Conservation (phyloP, 805 yeast genomes). For the Pichia pseudocactophila region DNA sequence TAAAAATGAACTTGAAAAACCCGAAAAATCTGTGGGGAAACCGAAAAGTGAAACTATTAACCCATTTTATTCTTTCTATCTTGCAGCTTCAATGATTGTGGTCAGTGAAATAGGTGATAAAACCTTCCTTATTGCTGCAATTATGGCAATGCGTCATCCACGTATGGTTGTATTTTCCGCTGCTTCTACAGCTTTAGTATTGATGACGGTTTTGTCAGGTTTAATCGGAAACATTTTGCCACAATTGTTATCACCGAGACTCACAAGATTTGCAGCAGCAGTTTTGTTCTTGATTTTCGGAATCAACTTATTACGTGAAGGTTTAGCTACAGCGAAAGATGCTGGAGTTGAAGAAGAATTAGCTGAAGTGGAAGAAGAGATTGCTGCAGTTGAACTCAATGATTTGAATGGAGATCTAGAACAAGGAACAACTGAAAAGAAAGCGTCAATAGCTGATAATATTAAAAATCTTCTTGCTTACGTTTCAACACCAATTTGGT, state of each 20-base stretch:
- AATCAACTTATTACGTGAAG: conserved; percentile 65
- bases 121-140: conserved; percentile 91
- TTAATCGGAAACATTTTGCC: conserved; percentile 89
- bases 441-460: not conserved
- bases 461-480: conserved; percentile 48
- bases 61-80: conserved; percentile 42
- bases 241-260: conserved; percentile 63
- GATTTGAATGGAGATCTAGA: conserved; percentile 48
- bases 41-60: conserved; percentile 4
- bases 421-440: conserved; percentile 31
- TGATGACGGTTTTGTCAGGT: conserved; percentile 91
- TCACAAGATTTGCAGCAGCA: conserved; percentile 79
- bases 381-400: conserved; percentile 54
- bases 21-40: not conserved
- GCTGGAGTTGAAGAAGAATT: conserved; percentile 90
- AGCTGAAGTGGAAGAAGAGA: conserved; percentile 94
- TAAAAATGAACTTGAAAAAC: not conserved
- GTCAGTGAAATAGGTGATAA: conserved; percentile 97
- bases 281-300: conserved; percentile 78
- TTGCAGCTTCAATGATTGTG: conserved; percentile 84
- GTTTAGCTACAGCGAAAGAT: conserved; percentile 67
- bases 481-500: conserved; percentile 80
- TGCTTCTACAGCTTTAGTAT: conserved; percentile 72
- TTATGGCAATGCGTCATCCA: conserved; percentile 95
- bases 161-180: conserved; percentile 79